These are phyloP conservation scores for Lepidium sativum DNA, from an alignment of 345 rosid genomes.

Conservation along the genomic window DNA sequence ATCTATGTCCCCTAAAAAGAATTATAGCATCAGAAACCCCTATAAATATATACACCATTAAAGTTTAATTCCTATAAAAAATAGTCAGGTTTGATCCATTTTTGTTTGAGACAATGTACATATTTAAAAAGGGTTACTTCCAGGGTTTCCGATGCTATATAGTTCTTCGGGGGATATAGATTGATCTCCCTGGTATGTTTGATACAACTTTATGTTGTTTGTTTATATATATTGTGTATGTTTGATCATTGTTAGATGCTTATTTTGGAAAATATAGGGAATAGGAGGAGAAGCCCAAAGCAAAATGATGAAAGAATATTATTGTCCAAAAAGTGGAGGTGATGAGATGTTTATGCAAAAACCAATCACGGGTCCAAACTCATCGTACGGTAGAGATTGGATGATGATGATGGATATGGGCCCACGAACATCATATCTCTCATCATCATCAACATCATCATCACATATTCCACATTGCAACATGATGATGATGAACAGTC, in stretches of 20 bases:
- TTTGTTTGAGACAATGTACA: too few relatives aligned
- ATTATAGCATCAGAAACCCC: too few relatives aligned
- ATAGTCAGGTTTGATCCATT: too few relatives aligned
- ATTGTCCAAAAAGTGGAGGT: slow-evolving; percentile 22
- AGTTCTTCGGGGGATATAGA: too few relatives aligned
- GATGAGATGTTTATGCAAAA: slow-evolving; percentile 30
- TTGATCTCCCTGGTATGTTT: background rate
- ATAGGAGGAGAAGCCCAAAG: slow-evolving; percentile 24
- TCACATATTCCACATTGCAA: slow-evolving; percentile 17
- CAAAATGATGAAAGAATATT: slow-evolving; percentile 31
- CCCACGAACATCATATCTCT: slow-evolving; percentile 25
- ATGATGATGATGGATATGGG: slow-evolving; percentile 46
- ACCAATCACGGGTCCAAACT: slow-evolving; percentile 32
- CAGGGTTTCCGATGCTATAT: too few relatives aligned
- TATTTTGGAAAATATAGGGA: slow-evolving; percentile 26
- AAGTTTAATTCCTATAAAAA: too few relatives aligned
- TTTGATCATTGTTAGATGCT: background rate
- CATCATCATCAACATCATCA: slow-evolving; percentile 24
- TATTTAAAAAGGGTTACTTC: too few relatives aligned
- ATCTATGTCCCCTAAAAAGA: too few relatives aligned
- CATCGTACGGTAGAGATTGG: slow-evolving; percentile 43
- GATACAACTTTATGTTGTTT: background rate
- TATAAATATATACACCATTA: too few relatives aligned
- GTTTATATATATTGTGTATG: background rate
- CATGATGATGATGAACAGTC: slow-evolving; percentile 24